Percentiles rank a stretch among this genome's conserved stretches.
Evolutionary conservation across 495 filamentous ascomycete species (phyloP).

Genomic region (Acidomyces sp.): DNA sequence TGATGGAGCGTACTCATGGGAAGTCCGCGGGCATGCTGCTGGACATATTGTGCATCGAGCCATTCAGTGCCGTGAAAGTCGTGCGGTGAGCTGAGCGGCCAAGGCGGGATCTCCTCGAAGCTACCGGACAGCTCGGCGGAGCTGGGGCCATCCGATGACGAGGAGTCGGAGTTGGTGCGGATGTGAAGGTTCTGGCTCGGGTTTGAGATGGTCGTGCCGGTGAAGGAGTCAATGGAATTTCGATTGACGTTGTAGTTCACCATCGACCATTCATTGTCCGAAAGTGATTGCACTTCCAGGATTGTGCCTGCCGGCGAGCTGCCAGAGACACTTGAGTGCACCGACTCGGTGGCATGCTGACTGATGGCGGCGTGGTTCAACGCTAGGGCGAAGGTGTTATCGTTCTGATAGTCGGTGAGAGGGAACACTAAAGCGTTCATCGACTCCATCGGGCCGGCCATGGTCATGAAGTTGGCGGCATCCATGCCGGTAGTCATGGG

Average conservation of each 20-base stretch:
- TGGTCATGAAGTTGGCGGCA: conserved; percentile 46
- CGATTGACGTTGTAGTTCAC: conserved; percentile 33
- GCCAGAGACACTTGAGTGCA: conserved; percentile 36
- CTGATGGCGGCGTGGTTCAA: conserved; percentile 14
- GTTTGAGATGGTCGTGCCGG: conserved; percentile 66
- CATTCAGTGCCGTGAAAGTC: conserved; percentile 23
- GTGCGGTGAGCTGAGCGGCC: conserved; percentile 54
- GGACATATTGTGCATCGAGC: conserved; percentile 22
- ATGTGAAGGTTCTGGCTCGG: conserved; percentile 74
- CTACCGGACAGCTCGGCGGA: conserved; percentile 52
- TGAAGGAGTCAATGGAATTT: conserved; percentile 40
- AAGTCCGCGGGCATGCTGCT: conserved; percentile 22
- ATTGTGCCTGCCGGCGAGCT: conserved; percentile 73
- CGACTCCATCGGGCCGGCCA: conserved; percentile 50
- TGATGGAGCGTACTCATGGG: conserved; percentile 27
- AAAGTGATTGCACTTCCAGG: conserved; percentile 71
- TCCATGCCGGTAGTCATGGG: conserved; percentile 53
- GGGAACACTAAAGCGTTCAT: conserved; percentile 39
- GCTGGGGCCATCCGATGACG: conserved; percentile 53
- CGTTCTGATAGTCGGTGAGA: conserved; percentile 59
- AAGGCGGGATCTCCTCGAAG: conserved; percentile 60
- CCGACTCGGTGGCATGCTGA: conserved; percentile 17
- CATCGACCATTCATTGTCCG: conserved; percentile 64
- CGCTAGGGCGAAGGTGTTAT: conserved; percentile 15
- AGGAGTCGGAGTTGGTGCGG: conserved; percentile 73